Conservation (phyloP, 139 green algal species). For the Micractinium conductrix region DNA sequence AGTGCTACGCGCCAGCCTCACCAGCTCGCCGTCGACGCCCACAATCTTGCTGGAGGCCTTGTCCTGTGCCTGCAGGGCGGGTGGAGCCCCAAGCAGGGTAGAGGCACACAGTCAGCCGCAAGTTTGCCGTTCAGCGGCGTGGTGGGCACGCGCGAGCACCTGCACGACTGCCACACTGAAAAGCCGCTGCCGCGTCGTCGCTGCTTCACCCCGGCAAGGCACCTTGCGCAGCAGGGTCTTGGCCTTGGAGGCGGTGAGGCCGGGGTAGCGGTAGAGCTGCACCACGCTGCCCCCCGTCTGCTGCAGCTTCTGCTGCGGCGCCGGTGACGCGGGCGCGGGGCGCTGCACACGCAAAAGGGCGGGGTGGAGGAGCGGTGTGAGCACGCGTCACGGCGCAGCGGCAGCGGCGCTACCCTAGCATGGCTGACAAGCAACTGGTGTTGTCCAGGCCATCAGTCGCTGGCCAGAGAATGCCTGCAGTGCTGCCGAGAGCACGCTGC, state of each 20-base stretch:
- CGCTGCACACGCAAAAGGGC: slow-evolving; percentile 1
- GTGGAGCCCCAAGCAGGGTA: not conserved
- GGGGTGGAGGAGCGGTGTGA: not conserved
- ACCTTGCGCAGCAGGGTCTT: slow-evolving; percentile 78
- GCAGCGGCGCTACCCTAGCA: not conserved
- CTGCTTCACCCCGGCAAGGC: no score
- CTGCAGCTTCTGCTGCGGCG: slow-evolving; percentile 28
- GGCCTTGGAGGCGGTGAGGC: slow-evolving; percentile 65
- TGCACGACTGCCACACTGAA: not conserved
- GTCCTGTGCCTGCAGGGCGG: slow-evolving; percentile 61
- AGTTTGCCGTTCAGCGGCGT: not conserved
- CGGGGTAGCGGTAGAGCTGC: slow-evolving; percentile 89
- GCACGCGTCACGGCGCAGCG: not conserved
- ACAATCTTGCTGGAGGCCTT: slow-evolving; percentile 75
- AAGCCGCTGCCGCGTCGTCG: no score
- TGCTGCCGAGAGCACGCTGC: not conserved
- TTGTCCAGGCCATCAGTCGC: no score
- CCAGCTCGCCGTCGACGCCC: slow-evolving; percentile 79
- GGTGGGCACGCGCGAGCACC: not conserved
- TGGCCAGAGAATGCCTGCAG: not conserved
- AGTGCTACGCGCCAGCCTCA: no score
- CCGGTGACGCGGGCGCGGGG: not conserved
- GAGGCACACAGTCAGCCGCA: not conserved
- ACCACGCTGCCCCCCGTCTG: slow-evolving; percentile 56
- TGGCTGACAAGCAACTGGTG: not conserved